These are phyloP conservation scores for Fusarium sp. DNA, from an alignment of 2,329 filamentous ascomycete species.

Conservation along the genomic window DNA sequence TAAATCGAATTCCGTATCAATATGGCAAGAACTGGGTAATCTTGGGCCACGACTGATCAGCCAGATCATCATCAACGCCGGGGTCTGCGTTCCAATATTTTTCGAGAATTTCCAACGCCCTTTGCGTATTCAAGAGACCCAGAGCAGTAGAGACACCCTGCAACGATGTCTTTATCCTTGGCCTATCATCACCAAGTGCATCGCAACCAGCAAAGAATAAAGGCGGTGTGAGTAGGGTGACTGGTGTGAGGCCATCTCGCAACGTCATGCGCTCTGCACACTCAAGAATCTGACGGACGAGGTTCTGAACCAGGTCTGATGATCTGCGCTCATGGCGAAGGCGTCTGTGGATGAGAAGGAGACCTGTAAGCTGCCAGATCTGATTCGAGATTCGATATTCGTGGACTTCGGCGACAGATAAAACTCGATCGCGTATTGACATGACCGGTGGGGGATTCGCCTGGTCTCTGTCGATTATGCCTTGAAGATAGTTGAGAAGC, in stretches of 20 bases:
- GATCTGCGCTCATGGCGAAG: conserved; percentile 22
- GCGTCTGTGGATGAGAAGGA: conserved; percentile 34
- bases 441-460: conserved; percentile 25
- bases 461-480: conserved; percentile 28
- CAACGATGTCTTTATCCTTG: conserved; percentile 22
- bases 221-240: conserved; percentile 29
- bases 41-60: conserved; percentile 22
- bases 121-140: conserved; percentile 27
- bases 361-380: conserved; percentile 33
- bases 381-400: conserved; percentile 36
- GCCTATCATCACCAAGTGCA: conserved; percentile 22
- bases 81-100: conserved; percentile 22
- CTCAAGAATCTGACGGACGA: conserved; percentile 16
- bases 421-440: conserved; percentile 15
- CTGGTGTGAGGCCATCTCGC: conserved; percentile 29
- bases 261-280: conserved; percentile 27
- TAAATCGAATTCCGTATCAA: neutral
- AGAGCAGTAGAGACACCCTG: conserved; percentile 29
- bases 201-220: conserved; percentile 35
- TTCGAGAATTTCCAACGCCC: conserved; percentile 32
- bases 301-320: conserved; percentile 11
- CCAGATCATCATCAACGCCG: conserved; percentile 24
- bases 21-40: conserved; percentile 33
- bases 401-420: conserved; percentile 24
- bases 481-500: conserved; percentile 24